A percentile compares a stretch with the other conserved stretches of the same genome.
Conservation (phyloP, 805 yeast genomes). For the Priceomyces melissophilus region DNA sequence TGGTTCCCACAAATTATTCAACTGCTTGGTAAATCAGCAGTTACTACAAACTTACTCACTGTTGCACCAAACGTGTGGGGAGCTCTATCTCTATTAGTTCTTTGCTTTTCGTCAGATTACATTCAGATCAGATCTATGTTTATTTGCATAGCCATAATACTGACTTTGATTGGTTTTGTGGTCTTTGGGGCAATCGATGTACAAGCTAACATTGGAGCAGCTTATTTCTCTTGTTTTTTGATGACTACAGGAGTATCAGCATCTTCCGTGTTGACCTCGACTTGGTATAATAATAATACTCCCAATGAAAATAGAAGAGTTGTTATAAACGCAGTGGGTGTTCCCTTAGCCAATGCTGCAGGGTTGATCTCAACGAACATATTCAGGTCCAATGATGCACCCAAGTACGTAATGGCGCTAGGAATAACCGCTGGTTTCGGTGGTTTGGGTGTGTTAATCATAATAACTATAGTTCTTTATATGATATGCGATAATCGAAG, state of each 20-base stretch:
- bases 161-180: slow-evolving; percentile 44
- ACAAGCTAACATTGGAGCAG: slow-evolving; percentile 33
- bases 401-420: slow-evolving; percentile 28
- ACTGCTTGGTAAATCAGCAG: slow-evolving; percentile 37
- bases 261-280: slow-evolving; percentile 46
- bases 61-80: slow-evolving; percentile 51
- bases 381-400: slow-evolving; percentile 29
- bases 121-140: slow-evolving; percentile 35
- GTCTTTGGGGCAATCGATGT: slow-evolving; percentile 46
- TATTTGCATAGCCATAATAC: slow-evolving; percentile 33
- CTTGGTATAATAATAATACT: slow-evolving; percentile 50
- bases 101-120: slow-evolving; percentile 42
- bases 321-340: slow-evolving; percentile 45
- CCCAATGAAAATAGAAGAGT: slow-evolving; percentile 46
- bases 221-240: slow-evolving; percentile 42
- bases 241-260: slow-evolving; percentile 50
- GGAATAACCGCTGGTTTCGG: slow-evolving; percentile 31
- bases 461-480: slow-evolving; percentile 20
- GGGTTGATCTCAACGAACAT: slow-evolving; percentile 31
- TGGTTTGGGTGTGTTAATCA: slow-evolving; percentile 26
- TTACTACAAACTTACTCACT: slow-evolving; percentile 39
- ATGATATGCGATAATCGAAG: slow-evolving; percentile 43
- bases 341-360: slow-evolving; percentile 31
- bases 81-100: slow-evolving; percentile 36
- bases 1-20: slow-evolving; percentile 48